Percentiles rank a stretch among this genome's conserved stretches.
Conservation (phyloP, 106 monocot species). For the Allium fistulosum region DNA sequence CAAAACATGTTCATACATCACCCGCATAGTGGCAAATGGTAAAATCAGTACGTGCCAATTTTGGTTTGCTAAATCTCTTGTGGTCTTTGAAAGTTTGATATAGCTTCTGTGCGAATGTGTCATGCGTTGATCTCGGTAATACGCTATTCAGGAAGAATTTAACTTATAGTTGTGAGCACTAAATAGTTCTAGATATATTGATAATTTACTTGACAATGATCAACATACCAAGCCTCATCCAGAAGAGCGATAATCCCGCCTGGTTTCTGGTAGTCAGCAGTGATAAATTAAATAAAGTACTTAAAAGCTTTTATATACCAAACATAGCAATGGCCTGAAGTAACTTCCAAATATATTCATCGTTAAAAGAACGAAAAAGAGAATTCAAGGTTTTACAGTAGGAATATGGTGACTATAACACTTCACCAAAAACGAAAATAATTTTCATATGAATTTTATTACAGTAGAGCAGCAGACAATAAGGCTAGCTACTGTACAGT, state of each 20-base stretch:
- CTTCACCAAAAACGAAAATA: no score
- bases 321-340: no score
- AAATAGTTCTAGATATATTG: no score
- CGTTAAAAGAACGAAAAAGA: no score
- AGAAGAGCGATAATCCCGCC: conserved; percentile 85
- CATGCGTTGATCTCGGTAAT: conserved; percentile 77
- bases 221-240: conserved; percentile 88
- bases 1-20: conserved; percentile 35
- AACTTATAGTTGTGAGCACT: no score
- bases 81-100: conserved; percentile 64
- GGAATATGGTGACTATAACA: no score
- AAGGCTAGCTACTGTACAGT: no score
- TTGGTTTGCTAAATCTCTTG: conserved; percentile 71
- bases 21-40: conserved; percentile 86
- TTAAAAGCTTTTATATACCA: neutral
- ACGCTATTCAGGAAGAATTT: conserved; percentile 24
- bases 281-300: neutral
- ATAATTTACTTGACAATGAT: no score
- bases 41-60: conserved; percentile 62
- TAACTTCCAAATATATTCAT: no score
- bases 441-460: no score
- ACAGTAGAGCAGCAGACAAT: neutral
- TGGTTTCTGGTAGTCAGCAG: conserved; percentile 65
- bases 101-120: conserved; percentile 74
- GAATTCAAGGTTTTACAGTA: no score